phyloP scores from a whole-genome alignment of 306 rosid species.

The Medicago lupulina region DNA sequence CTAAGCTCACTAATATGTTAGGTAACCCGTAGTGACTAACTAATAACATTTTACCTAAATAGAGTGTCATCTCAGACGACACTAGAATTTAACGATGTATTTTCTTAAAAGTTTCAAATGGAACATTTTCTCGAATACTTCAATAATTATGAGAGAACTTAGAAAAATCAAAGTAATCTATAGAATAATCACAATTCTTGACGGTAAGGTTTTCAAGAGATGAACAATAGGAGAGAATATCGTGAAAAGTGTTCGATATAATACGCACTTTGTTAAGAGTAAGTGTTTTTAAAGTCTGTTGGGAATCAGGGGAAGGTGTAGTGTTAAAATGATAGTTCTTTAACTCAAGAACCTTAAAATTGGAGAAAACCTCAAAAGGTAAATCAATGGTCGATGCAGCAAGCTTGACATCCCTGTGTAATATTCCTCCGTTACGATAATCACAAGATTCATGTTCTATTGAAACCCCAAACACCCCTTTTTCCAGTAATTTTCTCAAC shows the following conservation, averaged over 20 bases:
- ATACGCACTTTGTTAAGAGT: not conserved
- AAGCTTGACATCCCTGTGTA: accelerated
- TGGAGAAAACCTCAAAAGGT: not conserved
- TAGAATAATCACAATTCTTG: no score
- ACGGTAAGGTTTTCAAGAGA: not conserved
- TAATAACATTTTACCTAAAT: no score
- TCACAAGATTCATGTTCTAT: not conserved
- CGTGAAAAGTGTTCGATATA: not conserved
- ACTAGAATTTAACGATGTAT: no score
- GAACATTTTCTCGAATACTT: no score
- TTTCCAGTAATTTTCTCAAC: not conserved
- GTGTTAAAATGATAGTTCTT: not conserved
- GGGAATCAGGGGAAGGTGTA: not conserved
- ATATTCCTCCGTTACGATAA: not conserved
- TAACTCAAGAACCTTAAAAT: not conserved
- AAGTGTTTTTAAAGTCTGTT: not conserved
- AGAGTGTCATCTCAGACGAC: no score
- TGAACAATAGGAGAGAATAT: not conserved
- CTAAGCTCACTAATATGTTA: no score
- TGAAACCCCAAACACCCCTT: not conserved
- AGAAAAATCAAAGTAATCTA: no score
- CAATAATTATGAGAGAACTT: no score
- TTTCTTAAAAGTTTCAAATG: no score
- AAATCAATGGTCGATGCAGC: not conserved
- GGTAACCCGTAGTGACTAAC: no score